These are phyloP conservation scores for Marvania coccoides DNA, from an alignment of 139 green algal genomes.

Conservation along the genomic window DNA sequence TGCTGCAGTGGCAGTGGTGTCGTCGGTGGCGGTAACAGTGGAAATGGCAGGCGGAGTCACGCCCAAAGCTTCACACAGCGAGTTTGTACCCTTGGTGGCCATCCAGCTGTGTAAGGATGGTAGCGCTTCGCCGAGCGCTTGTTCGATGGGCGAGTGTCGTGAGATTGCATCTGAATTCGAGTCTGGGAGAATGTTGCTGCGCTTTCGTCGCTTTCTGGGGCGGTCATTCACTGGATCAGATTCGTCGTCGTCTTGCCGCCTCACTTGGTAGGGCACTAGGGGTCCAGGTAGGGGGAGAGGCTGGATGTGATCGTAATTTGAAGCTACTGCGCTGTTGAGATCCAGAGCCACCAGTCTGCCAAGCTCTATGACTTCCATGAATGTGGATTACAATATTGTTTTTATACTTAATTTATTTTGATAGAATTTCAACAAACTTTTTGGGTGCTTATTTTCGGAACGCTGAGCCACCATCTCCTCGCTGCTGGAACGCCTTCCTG, in stretches of 20 bases:
- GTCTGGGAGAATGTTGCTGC: too few relatives aligned
- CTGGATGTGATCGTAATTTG: not conserved
- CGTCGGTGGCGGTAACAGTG: not conserved
- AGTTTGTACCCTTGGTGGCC: not conserved
- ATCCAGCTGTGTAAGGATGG: not conserved
- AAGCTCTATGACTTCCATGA: not conserved
- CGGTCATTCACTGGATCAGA: too few relatives aligned
- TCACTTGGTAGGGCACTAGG: not conserved
- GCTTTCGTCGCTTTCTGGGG: too few relatives aligned
- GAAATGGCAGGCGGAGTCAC: not conserved
- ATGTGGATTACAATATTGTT: not conserved
- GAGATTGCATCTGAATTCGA: too few relatives aligned
- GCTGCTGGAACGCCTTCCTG: conserved; percentile 13
- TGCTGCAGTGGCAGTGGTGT: too few relatives aligned
- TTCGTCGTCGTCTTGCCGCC: not conserved
- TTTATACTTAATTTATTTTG: not conserved
- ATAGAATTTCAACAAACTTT: conserved; percentile 20
- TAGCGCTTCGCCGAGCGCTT: not conserved
- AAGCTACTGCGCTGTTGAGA: not conserved
- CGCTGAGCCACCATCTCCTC: conserved; percentile 4
- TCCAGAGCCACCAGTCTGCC: not conserved
- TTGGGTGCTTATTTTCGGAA: conserved; percentile 12
- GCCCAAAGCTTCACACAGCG: not conserved
- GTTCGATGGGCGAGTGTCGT: not conserved
- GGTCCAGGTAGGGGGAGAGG: not conserved